Percentiles rank a stretch among this genome's conserved stretches.
Conservation (phyloP, 2,329 filamentous ascomycete genomes). For the Eutypella sp. region DNA sequence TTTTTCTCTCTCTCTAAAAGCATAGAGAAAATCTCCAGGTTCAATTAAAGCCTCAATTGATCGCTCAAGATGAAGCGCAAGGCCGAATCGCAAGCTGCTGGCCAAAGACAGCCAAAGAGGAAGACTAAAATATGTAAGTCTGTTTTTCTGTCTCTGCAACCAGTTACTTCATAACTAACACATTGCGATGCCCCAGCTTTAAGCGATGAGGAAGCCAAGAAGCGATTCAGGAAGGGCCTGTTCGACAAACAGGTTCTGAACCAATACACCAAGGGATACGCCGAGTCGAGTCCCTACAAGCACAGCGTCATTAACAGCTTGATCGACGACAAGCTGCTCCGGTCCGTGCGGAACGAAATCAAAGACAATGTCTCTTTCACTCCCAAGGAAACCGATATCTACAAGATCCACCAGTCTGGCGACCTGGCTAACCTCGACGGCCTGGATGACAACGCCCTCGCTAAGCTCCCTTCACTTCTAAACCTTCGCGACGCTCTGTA, state of each 20-base stretch:
- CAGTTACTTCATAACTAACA: not conserved
- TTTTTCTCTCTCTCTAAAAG: too few relatives aligned
- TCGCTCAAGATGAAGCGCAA: conserved; percentile 54
- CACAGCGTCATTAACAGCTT: conserved; percentile 84
- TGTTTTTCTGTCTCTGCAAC: conserved; percentile 9
- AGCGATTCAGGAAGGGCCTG: conserved; percentile 60
- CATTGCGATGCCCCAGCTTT: too few relatives aligned
- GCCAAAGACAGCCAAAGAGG: conserved; percentile 45
- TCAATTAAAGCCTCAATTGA: conserved; percentile 19
- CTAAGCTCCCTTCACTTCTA: conserved; percentile 83
- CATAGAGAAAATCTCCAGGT: too few relatives aligned
- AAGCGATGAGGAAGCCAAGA: conserved; percentile 43
- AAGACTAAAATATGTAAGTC: conserved; percentile 41
- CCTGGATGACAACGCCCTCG: conserved; percentile 77
- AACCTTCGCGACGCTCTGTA: conserved; percentile 92
- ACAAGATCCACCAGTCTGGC: conserved; percentile 98
- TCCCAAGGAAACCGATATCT: conserved; percentile 98
- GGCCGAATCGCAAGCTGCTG: conserved; percentile 41
- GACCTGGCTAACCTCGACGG: conserved; percentile 96
- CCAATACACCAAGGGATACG: conserved; percentile 58
- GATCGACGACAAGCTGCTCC: conserved; percentile 76
- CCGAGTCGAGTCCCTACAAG: conserved; percentile 69
- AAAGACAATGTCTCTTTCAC: conserved; percentile 89
- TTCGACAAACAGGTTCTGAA: conserved; percentile 56
- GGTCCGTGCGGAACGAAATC: conserved; percentile 83